A percentile compares a stretch with the other conserved stretches of the same genome.
Evolutionary conservation across 176 grass and related monocot species (phyloP).

Genomic region (Sorghum bicolor): DNA sequence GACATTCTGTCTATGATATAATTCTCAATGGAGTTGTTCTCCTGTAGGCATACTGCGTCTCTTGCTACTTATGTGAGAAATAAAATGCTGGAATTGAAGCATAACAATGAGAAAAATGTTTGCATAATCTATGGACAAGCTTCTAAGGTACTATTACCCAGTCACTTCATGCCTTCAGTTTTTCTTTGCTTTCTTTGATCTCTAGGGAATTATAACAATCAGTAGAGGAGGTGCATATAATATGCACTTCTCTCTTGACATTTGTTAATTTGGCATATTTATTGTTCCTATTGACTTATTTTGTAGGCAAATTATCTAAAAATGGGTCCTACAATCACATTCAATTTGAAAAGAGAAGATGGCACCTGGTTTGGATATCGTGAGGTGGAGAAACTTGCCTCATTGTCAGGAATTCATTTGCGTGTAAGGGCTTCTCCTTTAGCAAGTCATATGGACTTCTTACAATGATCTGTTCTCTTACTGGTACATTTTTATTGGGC

Average conservation of each 20-base stretch:
- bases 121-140: conserved; percentile 72
- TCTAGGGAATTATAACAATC: neutral
- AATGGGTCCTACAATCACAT: conserved; percentile 78
- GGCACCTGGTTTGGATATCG: conserved; percentile 79
- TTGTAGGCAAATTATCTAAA: conserved; percentile 49
- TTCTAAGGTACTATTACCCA: conserved; percentile 43
- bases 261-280: neutral
- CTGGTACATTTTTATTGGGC: neutral
- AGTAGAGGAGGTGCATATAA: neutral
- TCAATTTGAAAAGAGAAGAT: conserved; percentile 99
- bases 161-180: neutral
- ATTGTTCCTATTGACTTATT: neutral
- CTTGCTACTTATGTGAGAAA: conserved; percentile 70
- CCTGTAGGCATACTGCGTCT: conserved; percentile 70
- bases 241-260: neutral
- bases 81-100: conserved; percentile 74
- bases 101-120: conserved; percentile 70
- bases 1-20: neutral
- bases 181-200: conserved; percentile 8
- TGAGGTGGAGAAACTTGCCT: conserved; percentile 88
- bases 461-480: neutral
- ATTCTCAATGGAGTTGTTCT: conserved; percentile 19
- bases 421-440: conserved; percentile 50
- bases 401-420: conserved; percentile 79
- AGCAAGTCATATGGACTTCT: neutral